Evolutionary conservation across 2,329 filamentous ascomycete species (phyloP).

Genomic region (Pseudogymnoascus sp.): DNA sequence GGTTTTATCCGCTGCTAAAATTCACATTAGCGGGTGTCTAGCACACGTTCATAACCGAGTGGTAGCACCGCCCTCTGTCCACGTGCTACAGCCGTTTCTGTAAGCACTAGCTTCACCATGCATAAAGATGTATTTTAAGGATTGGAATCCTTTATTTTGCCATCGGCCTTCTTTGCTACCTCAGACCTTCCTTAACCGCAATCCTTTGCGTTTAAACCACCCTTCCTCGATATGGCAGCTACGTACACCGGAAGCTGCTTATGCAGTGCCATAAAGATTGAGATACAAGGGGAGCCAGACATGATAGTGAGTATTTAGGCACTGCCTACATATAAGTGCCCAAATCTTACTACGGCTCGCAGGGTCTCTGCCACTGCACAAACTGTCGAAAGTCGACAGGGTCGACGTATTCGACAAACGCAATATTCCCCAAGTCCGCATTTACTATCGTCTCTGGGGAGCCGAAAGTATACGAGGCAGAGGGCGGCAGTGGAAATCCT

Average conservation of each 20-base stretch:
- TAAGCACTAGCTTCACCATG: too few relatives aligned
- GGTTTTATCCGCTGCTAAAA: too few relatives aligned
- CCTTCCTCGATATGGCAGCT: background rate
- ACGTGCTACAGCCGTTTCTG: too few relatives aligned
- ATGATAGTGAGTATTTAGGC: background rate
- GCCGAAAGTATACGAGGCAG: background rate
- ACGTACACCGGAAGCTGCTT: background rate
- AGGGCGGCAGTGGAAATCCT: background rate
- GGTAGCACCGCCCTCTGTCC: too few relatives aligned
- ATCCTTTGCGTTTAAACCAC: background rate
- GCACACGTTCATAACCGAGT: too few relatives aligned
- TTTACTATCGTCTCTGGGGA: background rate
- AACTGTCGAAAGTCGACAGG: constrained; percentile 4
- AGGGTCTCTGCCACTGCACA: constrained; percentile 1
- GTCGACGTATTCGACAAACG: background rate
- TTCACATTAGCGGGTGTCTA: too few relatives aligned
- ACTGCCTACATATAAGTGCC: background rate
- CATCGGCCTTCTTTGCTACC: background rate
- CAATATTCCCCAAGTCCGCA: background rate
- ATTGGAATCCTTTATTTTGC: too few relatives aligned
- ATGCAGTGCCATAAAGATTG: background rate
- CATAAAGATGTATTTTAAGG: too few relatives aligned
- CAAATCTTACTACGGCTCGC: background rate
- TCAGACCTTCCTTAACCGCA: background rate
- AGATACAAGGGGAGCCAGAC: background rate